A percentile compares a stretch with the other conserved stretches of the same genome.
Evolutionary conservation across 2,329 filamentous ascomycete species (phyloP).

Genomic region (Sporothrix protearum): DNA sequence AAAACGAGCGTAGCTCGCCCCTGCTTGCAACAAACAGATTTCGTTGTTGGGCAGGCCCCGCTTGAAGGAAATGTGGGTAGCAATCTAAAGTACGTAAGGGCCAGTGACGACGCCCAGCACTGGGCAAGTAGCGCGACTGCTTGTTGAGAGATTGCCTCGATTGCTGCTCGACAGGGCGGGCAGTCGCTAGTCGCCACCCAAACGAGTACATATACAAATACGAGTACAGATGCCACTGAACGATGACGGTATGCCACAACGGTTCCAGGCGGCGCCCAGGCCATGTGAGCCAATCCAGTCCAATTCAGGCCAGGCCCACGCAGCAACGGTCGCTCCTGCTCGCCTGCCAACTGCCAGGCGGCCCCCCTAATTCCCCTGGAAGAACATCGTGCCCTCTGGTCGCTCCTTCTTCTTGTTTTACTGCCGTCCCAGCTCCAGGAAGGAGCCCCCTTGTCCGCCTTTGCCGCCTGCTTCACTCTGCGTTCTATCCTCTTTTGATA

Average conservation of each 20-base stretch:
- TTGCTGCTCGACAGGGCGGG: background rate
- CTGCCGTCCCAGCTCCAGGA: background rate
- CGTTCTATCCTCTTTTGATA: background rate
- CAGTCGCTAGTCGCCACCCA: conserved; percentile 19
- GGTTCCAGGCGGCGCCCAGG: background rate
- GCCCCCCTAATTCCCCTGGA: conserved; percentile 8
- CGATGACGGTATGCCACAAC: conserved; percentile 16
- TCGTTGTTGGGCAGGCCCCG: conserved; percentile 1
- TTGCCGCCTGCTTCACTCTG: background rate
- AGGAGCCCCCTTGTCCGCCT: conserved; percentile 1
- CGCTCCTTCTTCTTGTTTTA: conserved; percentile 12
- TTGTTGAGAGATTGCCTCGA: background rate
- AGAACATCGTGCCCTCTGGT: background rate
- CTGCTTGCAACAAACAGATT: conserved; percentile 6
- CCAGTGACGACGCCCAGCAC: conserved; percentile 8
- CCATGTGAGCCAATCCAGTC: background rate
- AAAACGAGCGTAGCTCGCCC: background rate
- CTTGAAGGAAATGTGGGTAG: conserved; percentile 14
- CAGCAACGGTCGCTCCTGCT: background rate
- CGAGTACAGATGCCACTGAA: too few species aligned
- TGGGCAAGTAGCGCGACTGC: background rate
- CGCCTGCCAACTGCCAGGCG: conserved; percentile 13
- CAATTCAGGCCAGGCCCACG: background rate
- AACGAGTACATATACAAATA: too few species aligned
- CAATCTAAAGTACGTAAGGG: conserved; percentile 5